A percentile compares a stretch with the other conserved stretches of the same genome.
Conservation (phyloP, 169 alveolate genomes). For the Babesia bovis region DNA sequence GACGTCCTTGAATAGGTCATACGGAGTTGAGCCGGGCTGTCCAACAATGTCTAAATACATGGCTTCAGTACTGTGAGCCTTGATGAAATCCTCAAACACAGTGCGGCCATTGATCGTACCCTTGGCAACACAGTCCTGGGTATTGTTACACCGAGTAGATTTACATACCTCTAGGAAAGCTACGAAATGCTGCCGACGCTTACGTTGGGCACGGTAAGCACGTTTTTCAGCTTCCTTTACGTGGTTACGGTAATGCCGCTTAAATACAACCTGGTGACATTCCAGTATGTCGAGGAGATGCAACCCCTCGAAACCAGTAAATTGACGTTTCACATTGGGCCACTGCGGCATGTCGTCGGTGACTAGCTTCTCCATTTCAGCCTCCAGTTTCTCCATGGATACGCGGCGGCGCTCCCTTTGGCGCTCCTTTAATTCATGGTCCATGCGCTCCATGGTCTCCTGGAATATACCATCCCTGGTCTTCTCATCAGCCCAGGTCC, state of each 20-base stretch:
- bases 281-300: constrained; percentile 71
- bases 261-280: constrained; percentile 70
- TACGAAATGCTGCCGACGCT: constrained; percentile 74
- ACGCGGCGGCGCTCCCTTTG: constrained; percentile 60
- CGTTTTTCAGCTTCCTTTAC: constrained; percentile 62
- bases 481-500: constrained; percentile 79
- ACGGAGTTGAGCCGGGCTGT: constrained; percentile 69
- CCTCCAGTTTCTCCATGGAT: constrained; percentile 62
- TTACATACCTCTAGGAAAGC: constrained; percentile 69
- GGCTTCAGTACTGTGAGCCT: constrained; percentile 63
- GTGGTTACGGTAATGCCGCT: constrained; percentile 53
- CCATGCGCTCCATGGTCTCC: constrained; percentile 74
- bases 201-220: constrained; percentile 71
- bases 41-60: constrained; percentile 66
- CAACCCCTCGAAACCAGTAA: constrained; percentile 66
- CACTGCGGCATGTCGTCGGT: constrained; percentile 61
- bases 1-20: constrained; percentile 60
- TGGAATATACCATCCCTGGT: constrained; percentile 80
- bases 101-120: constrained; percentile 51
- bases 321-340: constrained; percentile 63
- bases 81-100: constrained; percentile 42
- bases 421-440: constrained; percentile 59
- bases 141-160: neutral
- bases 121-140: constrained; percentile 42
- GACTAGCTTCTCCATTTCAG: constrained; percentile 54